Conservation (phyloP, 2,329 filamentous ascomycete species). For the Chrysoporthe cubensis region DNA sequence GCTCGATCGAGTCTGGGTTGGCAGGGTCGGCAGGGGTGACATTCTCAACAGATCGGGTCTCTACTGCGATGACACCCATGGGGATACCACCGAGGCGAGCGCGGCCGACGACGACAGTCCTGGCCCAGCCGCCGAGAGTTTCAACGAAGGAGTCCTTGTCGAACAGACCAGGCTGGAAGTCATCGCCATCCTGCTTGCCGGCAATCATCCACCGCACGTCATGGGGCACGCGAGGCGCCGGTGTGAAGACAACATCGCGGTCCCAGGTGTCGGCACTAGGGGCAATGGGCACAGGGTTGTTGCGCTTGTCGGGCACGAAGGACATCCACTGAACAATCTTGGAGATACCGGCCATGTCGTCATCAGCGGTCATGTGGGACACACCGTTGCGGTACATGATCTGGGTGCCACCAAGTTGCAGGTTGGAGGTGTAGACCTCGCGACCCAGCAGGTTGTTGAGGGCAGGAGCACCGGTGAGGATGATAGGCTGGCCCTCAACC, state of each 20-base stretch:
- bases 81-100: constrained; percentile 96
- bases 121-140: constrained; percentile 94
- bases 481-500: constrained; percentile 98
- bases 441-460: constrained; percentile 98
- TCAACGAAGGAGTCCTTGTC: constrained; percentile 97
- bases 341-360: constrained; percentile 96
- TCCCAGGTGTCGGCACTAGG: constrained; percentile 88
- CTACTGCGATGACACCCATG: constrained; percentile 96
- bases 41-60: constrained; percentile 95
- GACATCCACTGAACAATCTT: constrained; percentile 99
- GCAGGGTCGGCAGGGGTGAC: constrained; percentile 94
- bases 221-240: constrained; percentile 80
- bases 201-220: constrained; percentile 93
- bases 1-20: constrained; percentile 97
- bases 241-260: constrained; percentile 84
- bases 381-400: constrained; percentile 99
- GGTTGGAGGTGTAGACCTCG: constrained; percentile 98
- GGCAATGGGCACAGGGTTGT: constrained; percentile 88
- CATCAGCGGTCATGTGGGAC: constrained; percentile 96
- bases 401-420: constrained; percentile 99
- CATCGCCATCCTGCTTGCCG: constrained; percentile 83
- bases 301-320: constrained; percentile 94
- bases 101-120: constrained; percentile 94
- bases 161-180: constrained; percentile 89
- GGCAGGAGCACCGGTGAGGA: constrained; percentile 93